phyloP scores from a whole-genome alignment of 2,329 filamentous ascomycete genomes.

The Penicillium polonicum region DNA sequence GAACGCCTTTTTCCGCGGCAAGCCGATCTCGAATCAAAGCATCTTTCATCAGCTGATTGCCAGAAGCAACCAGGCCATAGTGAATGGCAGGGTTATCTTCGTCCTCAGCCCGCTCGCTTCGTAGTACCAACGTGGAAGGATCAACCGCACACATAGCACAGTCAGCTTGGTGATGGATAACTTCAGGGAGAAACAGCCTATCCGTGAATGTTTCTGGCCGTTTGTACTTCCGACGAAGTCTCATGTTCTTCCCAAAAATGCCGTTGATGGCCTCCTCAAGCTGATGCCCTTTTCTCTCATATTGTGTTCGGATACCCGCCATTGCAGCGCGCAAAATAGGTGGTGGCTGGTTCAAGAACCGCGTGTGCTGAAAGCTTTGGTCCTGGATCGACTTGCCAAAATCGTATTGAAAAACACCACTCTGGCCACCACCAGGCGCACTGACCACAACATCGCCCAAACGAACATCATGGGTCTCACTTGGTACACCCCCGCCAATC shows the following conservation, averaged over 20 bases:
- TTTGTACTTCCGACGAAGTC: not conserved
- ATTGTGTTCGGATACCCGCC: not conserved
- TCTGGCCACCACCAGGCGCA: not conserved
- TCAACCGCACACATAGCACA: too few species aligned
- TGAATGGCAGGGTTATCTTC: not conserved
- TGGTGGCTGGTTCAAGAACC: not conserved
- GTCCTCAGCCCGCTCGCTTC: too few species aligned
- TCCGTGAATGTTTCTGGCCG: not conserved
- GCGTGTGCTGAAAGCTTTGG: not conserved
- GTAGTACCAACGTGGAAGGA: too few species aligned
- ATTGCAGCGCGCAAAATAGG: not conserved
- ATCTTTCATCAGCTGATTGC: not conserved
- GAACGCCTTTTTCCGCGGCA: not conserved
- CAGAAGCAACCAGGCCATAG: not conserved
- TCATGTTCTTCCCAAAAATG: too few species aligned
- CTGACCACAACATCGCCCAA: slow-evolving; percentile 19
- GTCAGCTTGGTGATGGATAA: too few species aligned
- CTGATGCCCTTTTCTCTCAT: not conserved
- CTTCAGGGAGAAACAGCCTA: not conserved
- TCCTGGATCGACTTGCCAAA: slow-evolving; percentile 14
- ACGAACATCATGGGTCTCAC: slow-evolving; percentile 24
- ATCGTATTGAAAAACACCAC: slow-evolving; percentile 22
- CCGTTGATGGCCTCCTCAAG: not conserved
- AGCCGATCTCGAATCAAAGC: not conserved
- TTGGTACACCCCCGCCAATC: slow-evolving; percentile 38